A percentile compares a stretch with the other conserved stretches of the same genome.
Conservation (phyloP, 768 basidiomycete genomes). For the Trametes meyenii region DNA sequence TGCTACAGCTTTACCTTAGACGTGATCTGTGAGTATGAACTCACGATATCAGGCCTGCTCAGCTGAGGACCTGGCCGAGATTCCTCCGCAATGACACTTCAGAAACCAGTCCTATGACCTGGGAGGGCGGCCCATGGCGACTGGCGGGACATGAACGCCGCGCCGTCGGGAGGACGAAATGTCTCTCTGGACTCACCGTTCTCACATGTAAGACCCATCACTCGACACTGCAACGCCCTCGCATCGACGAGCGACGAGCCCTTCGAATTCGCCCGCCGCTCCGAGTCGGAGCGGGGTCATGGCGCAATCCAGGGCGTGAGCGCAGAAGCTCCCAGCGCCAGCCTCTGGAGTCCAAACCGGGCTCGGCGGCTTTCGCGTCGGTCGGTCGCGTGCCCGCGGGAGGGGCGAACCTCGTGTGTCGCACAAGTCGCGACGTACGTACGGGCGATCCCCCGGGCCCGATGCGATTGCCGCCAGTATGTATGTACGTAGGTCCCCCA, state of each 20-base stretch:
- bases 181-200: no score
- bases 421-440: no score
- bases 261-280: not conserved
- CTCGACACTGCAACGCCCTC: not conserved
- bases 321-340: no score
- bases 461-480: no score
- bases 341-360: no score
- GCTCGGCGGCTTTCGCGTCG: no score
- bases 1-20: not conserved
- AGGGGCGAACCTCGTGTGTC: no score
- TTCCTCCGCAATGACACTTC: not conserved
- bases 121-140: not conserved
- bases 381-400: no score
- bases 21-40: not conserved
- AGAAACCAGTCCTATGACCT: not conserved
- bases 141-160: not conserved
- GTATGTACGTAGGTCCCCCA: no score
- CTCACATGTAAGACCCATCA: not conserved
- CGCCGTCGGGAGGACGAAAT: not conserved
- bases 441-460: no score
- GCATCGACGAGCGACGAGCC: not conserved
- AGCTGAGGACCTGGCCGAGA: not conserved
- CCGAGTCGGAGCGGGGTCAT: slow-evolving; percentile 19
- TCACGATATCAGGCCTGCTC: slow-evolving; percentile 1
- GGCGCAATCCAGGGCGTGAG: not conserved